Evolutionary conservation across 1,139 yeast genomes (phyloP).

Genomic region (Tardiomyces blankii): DNA sequence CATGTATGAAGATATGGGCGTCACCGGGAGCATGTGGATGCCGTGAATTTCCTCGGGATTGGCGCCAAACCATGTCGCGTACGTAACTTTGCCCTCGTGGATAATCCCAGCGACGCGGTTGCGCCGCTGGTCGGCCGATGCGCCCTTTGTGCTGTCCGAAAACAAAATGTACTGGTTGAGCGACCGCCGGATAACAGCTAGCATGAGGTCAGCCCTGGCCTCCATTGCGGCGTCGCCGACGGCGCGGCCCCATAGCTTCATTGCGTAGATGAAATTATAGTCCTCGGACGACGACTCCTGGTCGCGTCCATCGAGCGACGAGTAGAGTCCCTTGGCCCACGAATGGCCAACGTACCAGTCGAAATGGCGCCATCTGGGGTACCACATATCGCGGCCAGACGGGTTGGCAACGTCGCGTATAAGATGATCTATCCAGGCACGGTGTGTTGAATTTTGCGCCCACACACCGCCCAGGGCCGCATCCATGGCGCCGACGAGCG

Average conservation of each 20-base stretch:
- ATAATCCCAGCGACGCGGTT: constrained; percentile 67
- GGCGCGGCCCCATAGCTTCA: constrained; percentile 71
- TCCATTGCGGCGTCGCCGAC: constrained; percentile 60
- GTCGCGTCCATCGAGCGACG: constrained; percentile 63
- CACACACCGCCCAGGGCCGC: constrained; percentile 47
- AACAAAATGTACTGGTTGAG: constrained; percentile 53
- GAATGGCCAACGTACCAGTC: constrained; percentile 81
- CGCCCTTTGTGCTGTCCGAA: constrained; percentile 43
- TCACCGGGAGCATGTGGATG: constrained; percentile 86
- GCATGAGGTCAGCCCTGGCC: constrained; percentile 65
- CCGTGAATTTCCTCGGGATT: constrained; percentile 80
- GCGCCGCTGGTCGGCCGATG: constrained; percentile 44
- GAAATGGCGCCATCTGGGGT: constrained; percentile 69
- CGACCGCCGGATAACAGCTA: constrained; percentile 50
- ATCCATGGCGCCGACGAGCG: constrained; percentile 57
- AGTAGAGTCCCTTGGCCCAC: constrained; percentile 71
- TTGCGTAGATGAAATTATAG: constrained; percentile 68
- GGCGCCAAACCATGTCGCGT: constrained; percentile 81
- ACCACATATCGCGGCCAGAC: constrained; percentile 42
- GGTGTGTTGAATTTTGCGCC: constrained; percentile 41
- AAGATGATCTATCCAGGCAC: constrained; percentile 52
- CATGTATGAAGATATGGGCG: constrained; percentile 70
- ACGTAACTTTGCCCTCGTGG: constrained; percentile 85
- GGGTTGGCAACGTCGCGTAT: constrained; percentile 76
- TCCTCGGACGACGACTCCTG: constrained; percentile 82